Base-by-base conservation (phyloP, 176 grass and related monocot genomes). In the Lolium perenne region DNA sequence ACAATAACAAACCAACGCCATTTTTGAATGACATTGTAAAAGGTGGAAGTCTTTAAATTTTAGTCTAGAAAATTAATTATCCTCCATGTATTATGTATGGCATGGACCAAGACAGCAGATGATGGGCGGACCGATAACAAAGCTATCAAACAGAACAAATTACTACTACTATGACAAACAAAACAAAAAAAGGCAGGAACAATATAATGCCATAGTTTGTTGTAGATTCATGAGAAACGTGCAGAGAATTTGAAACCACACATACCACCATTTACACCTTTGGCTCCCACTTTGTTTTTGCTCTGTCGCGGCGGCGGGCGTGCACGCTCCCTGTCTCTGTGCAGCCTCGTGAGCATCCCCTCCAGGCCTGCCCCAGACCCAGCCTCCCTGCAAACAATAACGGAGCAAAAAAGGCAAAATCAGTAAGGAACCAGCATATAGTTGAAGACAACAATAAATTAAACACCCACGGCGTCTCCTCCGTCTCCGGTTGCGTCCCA, bases 291-390 rank as follows among this genome's bases (percentile, higher is more conserved):
- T 61, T 5, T 18, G 3, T 1, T 6, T 29, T 8, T 84, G 29
- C 23, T 87, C 48, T n/a, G 76, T 3, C 41, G 70, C 1, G 6
- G 70, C 1, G 6, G 16, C 0, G 67, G 75, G 68, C 85, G 75
- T 0, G 41, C 48, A 22, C 71, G 71, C 45, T 85, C 90, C 86
- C 90, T 84, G 20, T 88, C 90, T 55, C 62, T 91, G 77, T 88
- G 85, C 62, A 91, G 77, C 62, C 90, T 68, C 43, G 76, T 77
- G 77, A 91, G 86, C 90, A 91, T 91, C 32, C 86, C 90, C 45
- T 91, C 86, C 4, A 91, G 18, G 0, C 90, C 86, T n/a, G 82
- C 17, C 26, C 74, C 83, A 12, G 43, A 77, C 5, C 4, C 20
- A 45, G 58, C 1, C 50, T 88, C 86, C 13, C 89, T 91, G 82